These are phyloP conservation scores for Botrytis deweyae DNA, from an alignment of 2,329 filamentous ascomycete genomes.

Conservation along the genomic window DNA sequence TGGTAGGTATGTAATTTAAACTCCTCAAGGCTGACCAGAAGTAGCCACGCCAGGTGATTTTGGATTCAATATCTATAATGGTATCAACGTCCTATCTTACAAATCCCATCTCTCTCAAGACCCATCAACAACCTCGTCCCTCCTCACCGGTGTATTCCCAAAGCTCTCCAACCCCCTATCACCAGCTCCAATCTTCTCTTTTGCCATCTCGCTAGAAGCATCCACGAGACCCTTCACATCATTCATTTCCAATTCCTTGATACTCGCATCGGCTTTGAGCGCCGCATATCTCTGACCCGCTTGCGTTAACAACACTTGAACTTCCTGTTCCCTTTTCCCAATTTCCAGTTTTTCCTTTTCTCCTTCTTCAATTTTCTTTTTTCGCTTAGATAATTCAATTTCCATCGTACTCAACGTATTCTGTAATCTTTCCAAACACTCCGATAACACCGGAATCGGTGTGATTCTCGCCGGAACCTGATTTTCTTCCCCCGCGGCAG, in stretches of 20 bases:
- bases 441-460: slow-evolving; percentile 70
- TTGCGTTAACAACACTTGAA: slow-evolving; percentile 77
- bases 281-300: slow-evolving; percentile 71
- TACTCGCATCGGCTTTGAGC: slow-evolving; percentile 47
- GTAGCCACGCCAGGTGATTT: not conserved
- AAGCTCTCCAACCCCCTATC: slow-evolving; percentile 43
- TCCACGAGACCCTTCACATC: slow-evolving; percentile 30
- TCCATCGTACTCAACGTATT: slow-evolving; percentile 63
- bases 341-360: slow-evolving; percentile 69
- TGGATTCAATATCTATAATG: not conserved
- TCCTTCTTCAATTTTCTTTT: slow-evolving; percentile 63
- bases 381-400: slow-evolving; percentile 57
- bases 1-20: not conserved
- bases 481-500: slow-evolving; percentile 35
- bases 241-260: slow-evolving; percentile 33
- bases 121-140: slow-evolving; percentile 35
- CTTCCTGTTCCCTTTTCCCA: slow-evolving; percentile 68
- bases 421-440: slow-evolving; percentile 64
- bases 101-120: not conserved
- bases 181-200: slow-evolving; percentile 18
- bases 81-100: not conserved
- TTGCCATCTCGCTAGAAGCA: slow-evolving; percentile 20
- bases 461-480: slow-evolving; percentile 61
- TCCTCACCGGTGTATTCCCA: slow-evolving; percentile 41
- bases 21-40: not conserved